phyloP scores from a whole-genome alignment of 805 yeast species.

The Nakazawaea laoshanensis region DNA sequence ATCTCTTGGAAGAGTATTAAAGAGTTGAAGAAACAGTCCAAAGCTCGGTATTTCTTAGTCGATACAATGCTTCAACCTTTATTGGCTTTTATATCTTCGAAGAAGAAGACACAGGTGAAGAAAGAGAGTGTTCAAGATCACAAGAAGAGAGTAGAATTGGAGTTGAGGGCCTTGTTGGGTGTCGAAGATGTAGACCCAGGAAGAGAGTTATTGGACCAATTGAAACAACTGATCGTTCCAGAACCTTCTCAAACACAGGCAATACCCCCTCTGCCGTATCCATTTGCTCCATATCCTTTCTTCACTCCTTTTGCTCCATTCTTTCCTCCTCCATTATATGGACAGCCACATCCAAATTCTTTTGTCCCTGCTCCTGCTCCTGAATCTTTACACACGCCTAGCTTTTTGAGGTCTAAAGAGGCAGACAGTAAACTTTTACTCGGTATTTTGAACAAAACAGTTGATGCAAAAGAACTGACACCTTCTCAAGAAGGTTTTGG shows the following conservation, averaged over 20 bases:
- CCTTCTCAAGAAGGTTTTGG: slow-evolving; percentile 3
- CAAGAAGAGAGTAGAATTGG: slow-evolving; percentile 54
- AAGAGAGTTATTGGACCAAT: slow-evolving; percentile 61
- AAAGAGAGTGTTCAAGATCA: slow-evolving; percentile 45
- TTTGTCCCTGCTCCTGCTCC: slow-evolving; percentile 19
- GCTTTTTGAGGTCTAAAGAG: slow-evolving; percentile 21
- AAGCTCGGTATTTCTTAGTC: slow-evolving; percentile 34
- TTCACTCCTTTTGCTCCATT: slow-evolving; percentile 12
- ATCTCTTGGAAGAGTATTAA: slow-evolving; percentile 73
- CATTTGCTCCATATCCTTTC: slow-evolving; percentile 9
- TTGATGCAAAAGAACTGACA: slow-evolving; percentile 5
- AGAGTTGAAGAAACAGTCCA: slow-evolving; percentile 23
- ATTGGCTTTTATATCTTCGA: slow-evolving; percentile 44
- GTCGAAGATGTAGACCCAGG: slow-evolving; percentile 55
- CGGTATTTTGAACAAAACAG: slow-evolving; percentile 18
- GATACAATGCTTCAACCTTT: slow-evolving; percentile 42
- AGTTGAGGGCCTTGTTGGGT: slow-evolving; percentile 58
- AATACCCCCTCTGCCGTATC: slow-evolving; percentile 5
- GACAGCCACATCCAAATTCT: slow-evolving; percentile 13
- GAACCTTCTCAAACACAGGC: slow-evolving; percentile 3
- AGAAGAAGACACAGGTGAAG: slow-evolving; percentile 27
- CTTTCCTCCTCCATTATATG: slow-evolving; percentile 12
- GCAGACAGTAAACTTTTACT: slow-evolving; percentile 23
- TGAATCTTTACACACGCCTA: slow-evolving; percentile 23
- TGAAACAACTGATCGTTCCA: slow-evolving; percentile 36